phyloP scores from a whole-genome alignment of 371 early-diverging fungal species.

The Lichtheimia hyalospora region DNA sequence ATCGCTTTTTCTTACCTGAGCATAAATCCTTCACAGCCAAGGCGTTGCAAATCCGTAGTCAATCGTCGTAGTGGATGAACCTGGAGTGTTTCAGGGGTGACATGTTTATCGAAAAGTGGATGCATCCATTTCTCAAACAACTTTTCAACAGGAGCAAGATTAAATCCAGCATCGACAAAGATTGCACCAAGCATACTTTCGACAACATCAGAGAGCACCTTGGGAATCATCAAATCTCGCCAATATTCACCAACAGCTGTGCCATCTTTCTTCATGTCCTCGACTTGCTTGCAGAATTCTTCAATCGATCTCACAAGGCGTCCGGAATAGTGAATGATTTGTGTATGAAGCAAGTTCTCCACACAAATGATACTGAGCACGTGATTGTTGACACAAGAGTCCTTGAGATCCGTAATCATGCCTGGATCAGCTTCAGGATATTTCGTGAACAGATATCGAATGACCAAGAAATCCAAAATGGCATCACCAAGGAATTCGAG shows the following conservation, averaged over 20 bases:
- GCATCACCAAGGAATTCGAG: slow-evolving; percentile 97
- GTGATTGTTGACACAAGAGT: slow-evolving; percentile 86
- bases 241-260: slow-evolving; percentile 65
- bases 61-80: slow-evolving; percentile 56
- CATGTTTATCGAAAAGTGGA: slow-evolving; percentile 54
- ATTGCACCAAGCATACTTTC: slow-evolving; percentile 91
- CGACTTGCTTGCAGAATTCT: slow-evolving; percentile 40
- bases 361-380: slow-evolving; percentile 76
- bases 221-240: slow-evolving; percentile 76
- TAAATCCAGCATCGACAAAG: slow-evolving; percentile 81
- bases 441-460: slow-evolving; percentile 67
- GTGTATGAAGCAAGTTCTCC: slow-evolving; percentile 59
- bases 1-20: slow-evolving; percentile 31
- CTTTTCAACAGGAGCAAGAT: slow-evolving; percentile 47
- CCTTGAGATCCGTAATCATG: slow-evolving; percentile 73
- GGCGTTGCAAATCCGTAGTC: slow-evolving; percentile 39
- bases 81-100: slow-evolving; percentile 49
- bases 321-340: slow-evolving; percentile 67
- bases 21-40: slow-evolving; percentile 50
- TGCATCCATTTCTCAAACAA: slow-evolving; percentile 56
- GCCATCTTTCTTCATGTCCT: slow-evolving; percentile 35
- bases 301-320: slow-evolving; percentile 52
- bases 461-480: slow-evolving; percentile 80
- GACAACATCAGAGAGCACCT: slow-evolving; percentile 84
- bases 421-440: slow-evolving; percentile 65